A percentile compares a stretch with the other conserved stretches of the same genome.
phyloP scores from a whole-genome alignment of 31 red algal genomes.

The Pterothamnion heteromorphum region DNA sequence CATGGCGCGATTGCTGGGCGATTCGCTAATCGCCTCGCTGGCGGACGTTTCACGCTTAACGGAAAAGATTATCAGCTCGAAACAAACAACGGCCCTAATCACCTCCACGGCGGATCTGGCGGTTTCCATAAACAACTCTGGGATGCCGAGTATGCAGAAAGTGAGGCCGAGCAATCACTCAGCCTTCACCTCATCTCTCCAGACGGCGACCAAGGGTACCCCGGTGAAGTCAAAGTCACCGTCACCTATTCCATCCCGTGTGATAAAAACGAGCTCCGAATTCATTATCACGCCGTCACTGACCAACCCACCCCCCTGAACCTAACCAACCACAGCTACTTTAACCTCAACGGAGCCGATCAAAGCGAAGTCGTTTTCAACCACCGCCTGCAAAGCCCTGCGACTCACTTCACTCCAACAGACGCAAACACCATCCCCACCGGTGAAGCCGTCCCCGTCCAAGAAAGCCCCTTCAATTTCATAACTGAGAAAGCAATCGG shows the following conservation, averaged over 20 bases:
- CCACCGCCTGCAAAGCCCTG: neutral
- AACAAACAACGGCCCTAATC: constrained; percentile 36
- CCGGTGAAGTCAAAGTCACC: neutral
- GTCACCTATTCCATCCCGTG: neutral
- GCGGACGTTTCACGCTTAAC: constrained; percentile 30
- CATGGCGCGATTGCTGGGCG: constrained; percentile 16
- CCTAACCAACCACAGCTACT: constrained; percentile 30
- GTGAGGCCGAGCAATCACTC: neutral
- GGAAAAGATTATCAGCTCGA: constrained; percentile 7
- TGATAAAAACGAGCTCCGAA: neutral
- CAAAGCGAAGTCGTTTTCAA: neutral
- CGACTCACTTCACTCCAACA: neutral
- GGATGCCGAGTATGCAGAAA: neutral
- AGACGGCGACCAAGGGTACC: constrained; percentile 28
- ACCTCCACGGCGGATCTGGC: neutral
- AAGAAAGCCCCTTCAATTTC: constrained; percentile 18
- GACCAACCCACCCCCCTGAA: neutral
- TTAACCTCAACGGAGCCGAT: constrained; percentile 26
- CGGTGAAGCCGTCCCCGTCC: neutral
- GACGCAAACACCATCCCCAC: constrained; percentile 1
- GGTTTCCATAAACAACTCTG: neutral
- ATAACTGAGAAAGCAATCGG: neutral
- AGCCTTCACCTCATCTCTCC: neutral
- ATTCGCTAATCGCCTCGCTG: constrained; percentile 8
- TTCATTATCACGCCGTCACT: neutral